Conservation (phyloP, 2,329 filamentous ascomycete species). For the Tolypocladium cylindrosporum region DNA sequence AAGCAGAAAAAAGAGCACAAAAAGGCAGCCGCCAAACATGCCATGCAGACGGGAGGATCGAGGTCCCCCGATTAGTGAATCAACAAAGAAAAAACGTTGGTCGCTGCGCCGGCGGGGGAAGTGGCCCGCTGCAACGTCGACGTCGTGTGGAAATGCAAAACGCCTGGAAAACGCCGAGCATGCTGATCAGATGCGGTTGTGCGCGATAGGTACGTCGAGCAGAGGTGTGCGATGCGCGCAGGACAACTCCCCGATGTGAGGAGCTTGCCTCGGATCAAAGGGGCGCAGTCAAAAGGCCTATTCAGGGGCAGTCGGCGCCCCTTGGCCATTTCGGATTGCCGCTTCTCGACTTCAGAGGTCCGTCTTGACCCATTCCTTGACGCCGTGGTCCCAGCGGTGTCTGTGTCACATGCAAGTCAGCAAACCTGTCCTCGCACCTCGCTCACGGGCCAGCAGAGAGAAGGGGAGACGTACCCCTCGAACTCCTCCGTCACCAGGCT, state of each 20-base stretch:
- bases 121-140: not conserved
- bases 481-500: conserved; percentile 51
- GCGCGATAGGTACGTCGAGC: not conserved
- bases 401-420: conserved; percentile 22
- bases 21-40: not conserved
- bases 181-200: not conserved
- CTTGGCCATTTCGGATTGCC: conserved; percentile 12
- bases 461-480: conserved; percentile 41
- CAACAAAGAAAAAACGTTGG: not conserved
- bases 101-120: not conserved
- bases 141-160: not conserved
- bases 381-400: conserved; percentile 48
- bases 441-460: conserved; percentile 7
- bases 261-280: not conserved
- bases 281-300: not conserved
- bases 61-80: not conserved
- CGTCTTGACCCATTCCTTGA: conserved; percentile 49
- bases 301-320: conserved; percentile 7
- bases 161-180: not conserved
- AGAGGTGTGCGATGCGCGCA: not conserved
- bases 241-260: not conserved
- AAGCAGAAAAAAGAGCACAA: not conserved
- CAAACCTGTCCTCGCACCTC: not conserved
- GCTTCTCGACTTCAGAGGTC: conserved; percentile 15
- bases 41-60: not conserved